Conservation (phyloP, 805 yeast genomes). For the Metschnikowia gruessii region DNA sequence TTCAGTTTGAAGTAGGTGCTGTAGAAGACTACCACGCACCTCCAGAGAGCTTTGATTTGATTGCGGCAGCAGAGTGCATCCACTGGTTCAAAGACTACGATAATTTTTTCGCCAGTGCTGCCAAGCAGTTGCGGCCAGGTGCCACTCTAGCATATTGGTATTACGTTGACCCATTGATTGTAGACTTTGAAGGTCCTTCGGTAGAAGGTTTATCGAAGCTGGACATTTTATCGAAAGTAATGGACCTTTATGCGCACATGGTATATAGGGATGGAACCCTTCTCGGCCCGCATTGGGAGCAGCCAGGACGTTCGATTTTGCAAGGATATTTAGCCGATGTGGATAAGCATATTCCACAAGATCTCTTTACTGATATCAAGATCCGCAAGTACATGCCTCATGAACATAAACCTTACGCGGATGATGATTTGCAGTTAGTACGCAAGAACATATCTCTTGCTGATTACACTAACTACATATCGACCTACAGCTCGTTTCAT, state of each 20-base stretch:
- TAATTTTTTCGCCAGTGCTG: slow-evolving; percentile 15
- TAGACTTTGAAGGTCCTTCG: slow-evolving; percentile 24
- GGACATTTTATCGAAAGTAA: slow-evolving; percentile 23
- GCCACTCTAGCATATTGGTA: slow-evolving; percentile 23
- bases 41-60: slow-evolving; percentile 16
- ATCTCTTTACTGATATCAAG: slow-evolving; percentile 38
- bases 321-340: slow-evolving; percentile 44
- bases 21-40: slow-evolving; percentile 31
- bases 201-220: slow-evolving; percentile 5
- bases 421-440: slow-evolving; percentile 25
- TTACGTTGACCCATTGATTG: slow-evolving; percentile 31
- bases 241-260: slow-evolving; percentile 33
- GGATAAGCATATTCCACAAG: slow-evolving; percentile 39
- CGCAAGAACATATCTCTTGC: slow-evolving; percentile 41
- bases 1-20: slow-evolving; percentile 31
- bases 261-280: slow-evolving; percentile 42
- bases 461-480: slow-evolving; percentile 50
- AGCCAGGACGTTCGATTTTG: slow-evolving; percentile 68
- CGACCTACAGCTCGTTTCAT: slow-evolving; percentile 73
- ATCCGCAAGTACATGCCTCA: slow-evolving; percentile 28
- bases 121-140: slow-evolving; percentile 16
- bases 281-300: slow-evolving; percentile 79
- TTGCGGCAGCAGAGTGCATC: slow-evolving; percentile 21
- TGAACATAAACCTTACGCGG: slow-evolving; percentile 12
- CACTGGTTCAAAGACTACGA: slow-evolving; percentile 23